A percentile compares a stretch with the other conserved stretches of the same genome.
Conservation (phyloP, 163 green algal genomes). For the Coccomyxa subellipsoidea region DNA sequence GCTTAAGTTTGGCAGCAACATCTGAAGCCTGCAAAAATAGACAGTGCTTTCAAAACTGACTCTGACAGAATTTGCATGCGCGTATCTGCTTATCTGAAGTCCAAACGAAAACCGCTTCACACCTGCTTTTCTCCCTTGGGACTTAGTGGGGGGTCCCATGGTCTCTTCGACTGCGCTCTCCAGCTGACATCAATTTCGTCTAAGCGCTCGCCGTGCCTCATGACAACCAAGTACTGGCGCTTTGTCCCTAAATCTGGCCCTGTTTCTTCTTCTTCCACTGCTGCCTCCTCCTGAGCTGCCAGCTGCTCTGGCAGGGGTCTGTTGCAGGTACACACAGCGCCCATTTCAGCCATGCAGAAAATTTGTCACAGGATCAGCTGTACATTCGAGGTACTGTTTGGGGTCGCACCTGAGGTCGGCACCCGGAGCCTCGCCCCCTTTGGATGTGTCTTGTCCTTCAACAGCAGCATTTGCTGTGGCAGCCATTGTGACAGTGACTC, state of each 20-base stretch:
- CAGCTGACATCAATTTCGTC: conserved; percentile 26
- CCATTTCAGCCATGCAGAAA: too few species aligned
- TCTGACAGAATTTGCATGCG: too few species aligned
- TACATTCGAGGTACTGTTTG: too few species aligned
- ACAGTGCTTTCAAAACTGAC: too few species aligned
- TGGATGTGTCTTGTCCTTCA: conserved; percentile 3
- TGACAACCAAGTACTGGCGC: conserved; percentile 27
- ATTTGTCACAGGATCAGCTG: too few species aligned
- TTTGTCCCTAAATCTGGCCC: conserved; percentile 3
- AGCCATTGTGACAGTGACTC: not conserved
- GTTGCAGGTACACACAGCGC: not conserved
- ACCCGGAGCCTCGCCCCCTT: conserved; percentile 3
- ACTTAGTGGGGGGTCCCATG: conserved; percentile 21
- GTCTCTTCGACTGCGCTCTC: conserved; percentile 3
- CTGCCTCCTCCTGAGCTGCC: not conserved
- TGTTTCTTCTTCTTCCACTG: not conserved
- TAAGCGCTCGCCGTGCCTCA: conserved; percentile 27
- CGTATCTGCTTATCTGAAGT: too few species aligned
- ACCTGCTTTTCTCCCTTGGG: conserved; percentile 24
- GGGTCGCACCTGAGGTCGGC: not conserved
- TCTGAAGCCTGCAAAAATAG: conserved; percentile 17
- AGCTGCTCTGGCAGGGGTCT: not conserved
- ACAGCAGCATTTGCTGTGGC: not conserved
- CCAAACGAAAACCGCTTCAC: not conserved
- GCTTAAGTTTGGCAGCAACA: conserved; percentile 20